Evolutionary conservation across 495 filamentous ascomycete species (phyloP), one percentile per base, ranked within the genome.

Genomic region (Bryoglossum gracile): DNA sequence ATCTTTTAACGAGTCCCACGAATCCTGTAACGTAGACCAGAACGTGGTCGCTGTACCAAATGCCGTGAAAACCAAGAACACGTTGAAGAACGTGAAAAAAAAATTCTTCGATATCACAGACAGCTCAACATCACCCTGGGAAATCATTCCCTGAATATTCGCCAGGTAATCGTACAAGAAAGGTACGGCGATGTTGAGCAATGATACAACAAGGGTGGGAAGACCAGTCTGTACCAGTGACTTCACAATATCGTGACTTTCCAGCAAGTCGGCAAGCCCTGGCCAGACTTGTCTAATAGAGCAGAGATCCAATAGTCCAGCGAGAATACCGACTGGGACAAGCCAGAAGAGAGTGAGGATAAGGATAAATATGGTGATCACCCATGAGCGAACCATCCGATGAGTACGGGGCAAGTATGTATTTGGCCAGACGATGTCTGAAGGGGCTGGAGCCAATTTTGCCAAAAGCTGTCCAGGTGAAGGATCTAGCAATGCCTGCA

Each of bases 71-170:
- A 96, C 75, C 43, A 97, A 71, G 68, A 99, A 99, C 18, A 96
- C 81, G 68, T 99, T 99, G 78, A 97, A 96, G 71, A 99, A 99
- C 25, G 85, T 88, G 66, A 97, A 99, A 75, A 96, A 96, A 68
- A 96, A 99, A 61, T 96, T 99, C 71, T 99, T 99, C 48, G 88
- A 94, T 61, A 97, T 89, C 33, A 89, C 72, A 6, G 91, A 96
- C 8, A 97, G 76, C 59, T 96, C 94, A n/a, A 97, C 79, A 48
- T 99, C 94, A 19, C 84, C 86, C 55, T 86, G 87, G 0, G 92
- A 96, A 43, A 92, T 84, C 84, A 95, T 89, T 49, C 92, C 92
- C 71, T 99, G 92, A 21, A 77, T 72, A 60, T 84, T 85, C 1
- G 91, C 87, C 17, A 97, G 77, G 74, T 83, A 96, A 54, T 90